Base-by-base conservation (phyloP, 768 basidiomycete species). In the Podaxis sp. region DNA sequence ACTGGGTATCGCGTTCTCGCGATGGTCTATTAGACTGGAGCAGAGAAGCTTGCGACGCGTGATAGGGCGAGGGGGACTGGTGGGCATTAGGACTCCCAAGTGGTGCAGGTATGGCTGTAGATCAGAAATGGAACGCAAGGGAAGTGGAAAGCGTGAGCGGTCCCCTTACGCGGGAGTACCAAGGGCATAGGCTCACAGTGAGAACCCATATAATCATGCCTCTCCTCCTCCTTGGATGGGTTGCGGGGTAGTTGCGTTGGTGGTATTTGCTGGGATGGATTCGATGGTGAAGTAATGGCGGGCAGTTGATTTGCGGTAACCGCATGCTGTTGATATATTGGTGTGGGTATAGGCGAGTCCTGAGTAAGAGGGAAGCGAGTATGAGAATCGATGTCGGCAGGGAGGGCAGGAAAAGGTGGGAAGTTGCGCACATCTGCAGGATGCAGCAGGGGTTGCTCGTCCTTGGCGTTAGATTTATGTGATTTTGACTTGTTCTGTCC, bases 401-500 rank as follows among this genome's bases (percentile, higher is more conserved):
- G 47, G 50, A 55, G 57, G 25, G 15, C 12, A 13, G 43, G 47
- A 22, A 51, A 27, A 15, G 12, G 33, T 47, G 41, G 41, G 60
- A 43, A 38, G 40, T 37, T 47, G 64, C 66, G 22, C 58, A 75
- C 76, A 69, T 79, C 74, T 67, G 66, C 70, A 57, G 49, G 19
- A 9, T 9, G 33, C 2, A 33, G 33, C 33, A 12, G 7, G 17
- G 19, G 27, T 25, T 24, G 59, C 52, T 65, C 67, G 64, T 72
- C 76, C 64, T 69, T 77, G 63, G 68, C 68, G 58, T 55, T 63
- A 19, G 63, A 63, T 70, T 80, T 84, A 59, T 69, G 66, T 50
- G 61, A 63, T 70, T 75, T 73, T 63, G 68, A 69, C 67, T 84
- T 87, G 70, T 78, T 79, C 57, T 81, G 75, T 25, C 77, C 76